phyloP scores from a whole-genome alignment of 2,329 filamentous ascomycete species.

The Drechslerella stenobrocha region DNA sequence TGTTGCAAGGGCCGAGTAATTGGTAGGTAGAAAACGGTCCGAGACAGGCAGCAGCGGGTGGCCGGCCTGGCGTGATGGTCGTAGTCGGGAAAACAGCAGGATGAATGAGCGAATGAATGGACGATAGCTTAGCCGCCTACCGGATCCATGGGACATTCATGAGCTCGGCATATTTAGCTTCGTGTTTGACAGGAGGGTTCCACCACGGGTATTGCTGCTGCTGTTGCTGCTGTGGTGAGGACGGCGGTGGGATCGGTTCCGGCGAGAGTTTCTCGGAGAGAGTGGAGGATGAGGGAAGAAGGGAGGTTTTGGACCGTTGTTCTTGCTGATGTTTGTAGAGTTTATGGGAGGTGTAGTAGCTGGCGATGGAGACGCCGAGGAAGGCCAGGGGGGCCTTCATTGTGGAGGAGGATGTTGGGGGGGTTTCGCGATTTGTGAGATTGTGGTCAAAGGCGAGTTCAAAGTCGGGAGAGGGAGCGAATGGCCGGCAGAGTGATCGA shows the following conservation, averaged over 20 bases:
- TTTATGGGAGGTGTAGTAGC: conserved; percentile 42
- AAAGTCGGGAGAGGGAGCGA: not conserved
- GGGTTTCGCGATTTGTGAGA: not conserved
- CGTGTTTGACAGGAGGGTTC: conserved; percentile 40
- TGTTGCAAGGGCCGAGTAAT: not conserved
- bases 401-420: not conserved
- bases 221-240: not conserved
- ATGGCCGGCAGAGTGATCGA: not conserved
- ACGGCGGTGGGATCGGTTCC: conserved; percentile 5
- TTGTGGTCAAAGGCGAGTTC: conserved; percentile 3
- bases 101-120: not conserved
- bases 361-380: conserved; percentile 45
- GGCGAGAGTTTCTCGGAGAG: conserved; percentile 35
- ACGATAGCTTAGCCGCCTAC: conserved; percentile 8
- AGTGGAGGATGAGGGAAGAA: not conserved
- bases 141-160: conserved; percentile 45
- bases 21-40: not conserved
- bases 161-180: conserved; percentile 46
- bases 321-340: conserved; percentile 42
- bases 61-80: not conserved
- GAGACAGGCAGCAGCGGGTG: not conserved
- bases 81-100: no score
- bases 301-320: conserved; percentile 36
- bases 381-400: conserved; percentile 40
- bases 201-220: conserved; percentile 33